Conservation (phyloP, 2,329 filamentous ascomycete species). For the Metarhizium album region DNA sequence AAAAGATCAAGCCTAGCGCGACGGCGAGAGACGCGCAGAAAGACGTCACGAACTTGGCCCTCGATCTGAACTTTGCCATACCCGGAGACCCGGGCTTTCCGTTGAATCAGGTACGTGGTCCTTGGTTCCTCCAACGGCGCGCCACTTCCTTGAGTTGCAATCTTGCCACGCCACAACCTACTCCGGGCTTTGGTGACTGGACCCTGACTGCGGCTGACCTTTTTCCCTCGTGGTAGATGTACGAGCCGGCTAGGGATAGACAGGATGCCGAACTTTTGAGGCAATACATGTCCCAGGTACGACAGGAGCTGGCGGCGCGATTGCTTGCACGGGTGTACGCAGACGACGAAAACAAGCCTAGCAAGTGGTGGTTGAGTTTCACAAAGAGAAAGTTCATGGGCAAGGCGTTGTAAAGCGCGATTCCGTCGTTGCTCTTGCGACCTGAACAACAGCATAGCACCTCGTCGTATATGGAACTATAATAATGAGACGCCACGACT, state of each 20-base stretch:
- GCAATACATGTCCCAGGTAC: constrained; percentile 84
- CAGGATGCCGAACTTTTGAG: constrained; percentile 82
- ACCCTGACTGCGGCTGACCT: not conserved
- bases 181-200: not conserved
- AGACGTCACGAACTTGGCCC: constrained; percentile 80
- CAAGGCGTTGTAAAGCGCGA: constrained; percentile 58
- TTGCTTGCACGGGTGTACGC: constrained; percentile 81
- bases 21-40: constrained; percentile 48
- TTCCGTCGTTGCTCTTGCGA: not conserved
- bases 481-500: not conserved
- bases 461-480: not conserved
- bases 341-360: constrained; percentile 60
- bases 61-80: constrained; percentile 87
- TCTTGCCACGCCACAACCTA: not conserved
- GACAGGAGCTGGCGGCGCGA: constrained; percentile 78
- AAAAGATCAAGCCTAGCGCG: constrained; percentile 73
- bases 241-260: constrained; percentile 76
- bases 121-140: not conserved
- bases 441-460: not conserved
- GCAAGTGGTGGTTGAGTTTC: constrained; percentile 97
- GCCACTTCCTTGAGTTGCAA: not conserved
- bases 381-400: constrained; percentile 99
- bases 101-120: constrained; percentile 63
- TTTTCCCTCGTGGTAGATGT: constrained; percentile 49
- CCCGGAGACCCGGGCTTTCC: constrained; percentile 90